Evolutionary conservation across 2,329 filamentous ascomycete species (phyloP), one percentile per base, ranked within the genome.

Genomic region (Arthrinium phaeospermum): DNA sequence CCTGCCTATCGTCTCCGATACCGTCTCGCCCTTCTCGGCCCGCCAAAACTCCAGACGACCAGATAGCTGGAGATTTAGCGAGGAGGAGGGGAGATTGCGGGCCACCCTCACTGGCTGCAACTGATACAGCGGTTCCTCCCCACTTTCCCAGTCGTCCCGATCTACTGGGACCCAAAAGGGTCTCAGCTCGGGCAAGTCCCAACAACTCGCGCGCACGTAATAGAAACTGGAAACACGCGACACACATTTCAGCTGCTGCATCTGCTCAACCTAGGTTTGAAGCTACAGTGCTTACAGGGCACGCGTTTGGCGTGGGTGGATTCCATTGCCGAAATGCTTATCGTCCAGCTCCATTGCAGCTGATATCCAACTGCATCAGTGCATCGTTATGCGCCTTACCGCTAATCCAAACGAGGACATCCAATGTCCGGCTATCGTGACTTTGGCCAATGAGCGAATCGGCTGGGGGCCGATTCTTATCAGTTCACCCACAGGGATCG

Each of bases 381-480:
- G 30, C 53, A 61, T 27, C 49, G 27, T 61, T 37, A 37, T 61
- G 30, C 53, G 7, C 53, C 53, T n/a, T n/a, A 16, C 30, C 53
- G 53, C 53, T 61, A 61, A 37, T 19, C 53, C 53, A 16, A 61
- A 34, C 16, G 22, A 13, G 22, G 30, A 22, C 53, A 61, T 37
- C 53, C 22, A 61, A 61, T 61, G 30, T 61, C 53, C 53, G 53
- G 30, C 30, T 34, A 68, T 68, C 67, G 34, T 68, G 67, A 24
- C 16, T 27, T 47, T 12, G n/a, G n/a, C 44, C 37, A 68, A 49
- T 49, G 24, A 68, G 24, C 67, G 22, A 49, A 68, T 19, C 44
- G 41, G 67, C 67, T 24, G 19, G 45, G 45, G 67, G 30, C 45
- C 67, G 67, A 34, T 46, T 45, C 67, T 49, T 69, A 64, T 64